A percentile compares a stretch with the other conserved stretches of the same genome.
phyloP scores from a whole-genome alignment of 352 stramenopile species.

The Phytophthora ramorum region DNA sequence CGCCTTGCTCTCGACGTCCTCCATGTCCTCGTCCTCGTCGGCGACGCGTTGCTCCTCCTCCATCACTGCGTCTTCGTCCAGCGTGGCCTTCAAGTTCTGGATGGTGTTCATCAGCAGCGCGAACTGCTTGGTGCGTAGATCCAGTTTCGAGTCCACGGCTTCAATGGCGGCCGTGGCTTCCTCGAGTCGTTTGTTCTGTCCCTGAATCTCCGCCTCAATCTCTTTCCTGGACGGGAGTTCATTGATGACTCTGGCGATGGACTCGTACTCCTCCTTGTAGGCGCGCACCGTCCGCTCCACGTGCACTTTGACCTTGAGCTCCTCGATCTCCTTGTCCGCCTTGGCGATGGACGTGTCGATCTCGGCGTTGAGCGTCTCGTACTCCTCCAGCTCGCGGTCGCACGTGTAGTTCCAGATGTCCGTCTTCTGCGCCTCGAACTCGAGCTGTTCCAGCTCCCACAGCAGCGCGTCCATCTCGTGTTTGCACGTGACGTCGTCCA shows the following conservation, averaged over 20 bases:
- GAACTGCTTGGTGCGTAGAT: conserved; percentile 83
- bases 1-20: conserved; percentile 42
- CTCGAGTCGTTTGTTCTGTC: conserved; percentile 63
- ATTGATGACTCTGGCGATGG: conserved; percentile 84
- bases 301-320: conserved; percentile 79
- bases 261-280: conserved; percentile 92
- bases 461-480: conserved; percentile 79
- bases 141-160: conserved; percentile 65
- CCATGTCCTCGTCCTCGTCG: conserved; percentile 78
- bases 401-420: conserved; percentile 85
- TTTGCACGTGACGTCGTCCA: conserved; percentile 65
- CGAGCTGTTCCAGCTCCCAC: conserved; percentile 87
- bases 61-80: conserved; percentile 74
- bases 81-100: conserved; percentile 81
- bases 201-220: conserved; percentile 63
- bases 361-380: conserved; percentile 77
- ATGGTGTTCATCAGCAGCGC: conserved; percentile 84
- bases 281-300: conserved; percentile 76
- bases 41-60: conserved; percentile 58
- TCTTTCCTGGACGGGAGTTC: conserved; percentile 72
- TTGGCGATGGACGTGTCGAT: conserved; percentile 81
- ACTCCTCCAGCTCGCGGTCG: conserved; percentile 82
- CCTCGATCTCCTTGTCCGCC: conserved; percentile 74
- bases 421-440: conserved; percentile 87
- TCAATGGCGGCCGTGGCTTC: conserved; percentile 66